Base-by-base conservation (phyloP, 2,329 filamentous ascomycete species). In the Aspergillus novofumigatus region DNA sequence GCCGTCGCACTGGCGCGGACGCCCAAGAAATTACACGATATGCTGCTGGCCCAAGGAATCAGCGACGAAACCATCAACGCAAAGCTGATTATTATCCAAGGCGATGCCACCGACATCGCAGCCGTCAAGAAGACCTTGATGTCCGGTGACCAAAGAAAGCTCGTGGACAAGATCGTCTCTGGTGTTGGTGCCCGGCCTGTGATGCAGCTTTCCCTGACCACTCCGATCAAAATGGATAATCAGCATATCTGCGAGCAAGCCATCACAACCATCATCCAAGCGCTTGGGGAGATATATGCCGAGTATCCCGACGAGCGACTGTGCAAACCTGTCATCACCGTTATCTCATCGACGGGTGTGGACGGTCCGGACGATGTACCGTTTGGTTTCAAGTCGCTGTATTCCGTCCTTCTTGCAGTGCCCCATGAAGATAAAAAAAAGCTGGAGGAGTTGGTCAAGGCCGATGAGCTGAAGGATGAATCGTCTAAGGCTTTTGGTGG, bases 331-430 rank as follows among this genome's bases (percentile, higher is more conserved):
- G 8, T 44, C n/a, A 44, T 44, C 41, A 44, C 41, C n/a, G 41
- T 23, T 4, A 21, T 44, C 17, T 44, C 41, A 3, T 4, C 41
- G 8, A 44, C 41, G 1, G 41, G 41, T 3, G 41, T 44, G n/a
- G 21, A 20, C 6, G 41, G 41, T 11, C 8, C 41, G n/a, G 10
- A 58, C 69, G 71, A 47, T 58, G 58, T 35, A 59, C 55, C n/a
- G 17, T 10, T 47, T 44, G 35, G 50, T 28, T 45, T 4, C 38
- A 10, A 59, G 54, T 21, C 8, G 20, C 41, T 44, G n/a, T 44
- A 21, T 44, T 9, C n/a, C 8, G 17, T 44, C 11, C 1, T 21
- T 3, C 41, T 44, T 11, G 41, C 41, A 2, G 41, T 20, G 21
- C n/a, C 41, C 2, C 41, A 44, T 21, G 4, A 11, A 11, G 41